phyloP scores from a whole-genome alignment of 331 rosid genomes.

The Pyrus hybrid region DNA sequence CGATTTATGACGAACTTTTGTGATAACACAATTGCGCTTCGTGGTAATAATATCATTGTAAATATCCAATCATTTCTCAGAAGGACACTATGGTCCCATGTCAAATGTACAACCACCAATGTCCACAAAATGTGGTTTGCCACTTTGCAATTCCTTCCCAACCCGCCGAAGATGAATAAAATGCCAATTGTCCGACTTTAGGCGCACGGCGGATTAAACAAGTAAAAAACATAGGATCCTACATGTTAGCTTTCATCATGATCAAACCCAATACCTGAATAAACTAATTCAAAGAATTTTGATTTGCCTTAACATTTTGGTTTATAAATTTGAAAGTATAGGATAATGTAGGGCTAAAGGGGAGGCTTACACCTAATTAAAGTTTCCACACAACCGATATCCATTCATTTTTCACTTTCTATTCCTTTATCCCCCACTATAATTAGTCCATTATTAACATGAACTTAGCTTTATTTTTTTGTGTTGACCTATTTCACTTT shows the following conservation, averaged over 20 bases:
- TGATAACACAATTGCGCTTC: too few relatives aligned
- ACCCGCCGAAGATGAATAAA: neutral
- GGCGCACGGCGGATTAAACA: neutral
- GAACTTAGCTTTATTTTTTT: conserved; percentile 8
- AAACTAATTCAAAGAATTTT: conserved; percentile 35
- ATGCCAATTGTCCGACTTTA: neutral
- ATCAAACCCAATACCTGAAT: conserved; percentile 32
- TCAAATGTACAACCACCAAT: neutral
- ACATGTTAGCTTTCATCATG: conserved; percentile 40
- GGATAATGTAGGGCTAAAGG: conserved; percentile 52
- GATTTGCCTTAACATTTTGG: conserved; percentile 26
- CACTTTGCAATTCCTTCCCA: neutral
- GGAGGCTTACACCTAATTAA: conserved; percentile 29
- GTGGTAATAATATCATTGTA: too few relatives aligned
- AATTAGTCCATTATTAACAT: conserved; percentile 14
- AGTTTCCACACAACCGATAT: conserved; percentile 17
- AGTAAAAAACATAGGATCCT: conserved; percentile 21
- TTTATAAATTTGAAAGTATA: conserved; percentile 26
- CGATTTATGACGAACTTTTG: too few relatives aligned
- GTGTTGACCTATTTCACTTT: conserved; percentile 4
- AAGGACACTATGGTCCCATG: neutral
- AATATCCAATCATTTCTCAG: too few relatives aligned
- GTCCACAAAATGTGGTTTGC: neutral
- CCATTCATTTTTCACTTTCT: conserved; percentile 1
- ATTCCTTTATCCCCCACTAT: conserved; percentile 10